phyloP scores from a whole-genome alignment of 345 rosid species.

The Pugionium dolabratum region DNA sequence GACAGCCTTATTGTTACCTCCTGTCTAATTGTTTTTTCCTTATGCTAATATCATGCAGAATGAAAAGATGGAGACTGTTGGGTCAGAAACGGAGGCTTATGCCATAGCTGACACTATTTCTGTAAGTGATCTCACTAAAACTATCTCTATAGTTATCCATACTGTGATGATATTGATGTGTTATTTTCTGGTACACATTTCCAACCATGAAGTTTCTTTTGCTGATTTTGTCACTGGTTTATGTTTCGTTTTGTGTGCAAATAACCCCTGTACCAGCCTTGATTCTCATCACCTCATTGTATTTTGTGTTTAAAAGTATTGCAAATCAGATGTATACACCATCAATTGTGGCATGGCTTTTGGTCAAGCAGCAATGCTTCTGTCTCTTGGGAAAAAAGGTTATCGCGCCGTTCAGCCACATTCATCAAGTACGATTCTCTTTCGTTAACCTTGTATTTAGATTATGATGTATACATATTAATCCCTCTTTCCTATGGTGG shows the following conservation, averaged over 20 bases:
- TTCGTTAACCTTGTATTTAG: conserved; percentile 16
- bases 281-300: conserved; percentile 10
- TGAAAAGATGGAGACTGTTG: conserved; percentile 85
- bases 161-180: neutral
- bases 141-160: neutral
- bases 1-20: neutral
- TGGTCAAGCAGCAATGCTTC: conserved; percentile 97
- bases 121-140: conserved; percentile 50
- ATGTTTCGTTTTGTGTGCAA: neutral
- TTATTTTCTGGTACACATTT: conserved; percentile 13
- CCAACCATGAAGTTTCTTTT: neutral
- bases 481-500: conserved; percentile 10
- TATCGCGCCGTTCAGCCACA: conserved; percentile 71
- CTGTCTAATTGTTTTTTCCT: neutral
- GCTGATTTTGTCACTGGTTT: conserved; percentile 1
- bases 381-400: conserved; percentile 80
- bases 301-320: conserved; percentile 49
- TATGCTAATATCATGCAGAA: conserved; percentile 50
- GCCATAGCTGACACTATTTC: conserved; percentile 80
- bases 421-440: conserved; percentile 59
- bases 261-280: conserved; percentile 14
- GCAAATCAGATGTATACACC: conserved; percentile 70
- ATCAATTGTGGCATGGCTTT: conserved; percentile 84
- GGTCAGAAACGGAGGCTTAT: conserved; percentile 90
- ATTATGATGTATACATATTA: neutral